Percentiles rank a stretch among this genome's conserved stretches.
Evolutionary conservation across 306 rosid species (phyloP).

Genomic region (Casuarina equisetifolia): DNA sequence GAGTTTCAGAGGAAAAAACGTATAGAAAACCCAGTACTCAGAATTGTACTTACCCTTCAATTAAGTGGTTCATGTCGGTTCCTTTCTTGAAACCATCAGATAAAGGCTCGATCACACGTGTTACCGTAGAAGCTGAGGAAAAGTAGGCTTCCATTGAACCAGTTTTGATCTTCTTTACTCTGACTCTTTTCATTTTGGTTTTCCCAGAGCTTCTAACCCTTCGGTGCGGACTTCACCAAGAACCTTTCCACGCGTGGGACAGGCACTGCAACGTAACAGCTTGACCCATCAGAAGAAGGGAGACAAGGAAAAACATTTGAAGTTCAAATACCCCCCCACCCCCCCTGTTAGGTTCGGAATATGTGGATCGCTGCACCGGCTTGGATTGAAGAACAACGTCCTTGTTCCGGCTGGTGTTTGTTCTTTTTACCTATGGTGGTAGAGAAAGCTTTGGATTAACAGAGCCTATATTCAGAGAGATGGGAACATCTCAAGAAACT

Average conservation of each 20-base stretch:
- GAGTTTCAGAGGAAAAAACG: neutral
- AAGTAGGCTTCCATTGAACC: neutral
- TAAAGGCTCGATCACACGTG: neutral
- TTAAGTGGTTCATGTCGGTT: neutral
- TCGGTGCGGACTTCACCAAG: neutral
- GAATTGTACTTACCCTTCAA: neutral
- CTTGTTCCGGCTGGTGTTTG: too few species aligned
- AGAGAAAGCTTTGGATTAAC: too few species aligned
- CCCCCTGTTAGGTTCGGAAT: too few species aligned
- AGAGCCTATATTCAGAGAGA: too few species aligned
- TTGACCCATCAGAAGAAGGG: neutral
- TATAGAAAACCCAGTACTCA: neutral
- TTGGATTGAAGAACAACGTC: too few species aligned
- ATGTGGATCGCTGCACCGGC: too few species aligned
- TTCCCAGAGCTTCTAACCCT: neutral
- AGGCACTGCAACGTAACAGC: neutral
- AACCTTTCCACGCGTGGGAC: conserved; percentile 2
- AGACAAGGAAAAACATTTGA: neutral
- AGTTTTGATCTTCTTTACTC: neutral
- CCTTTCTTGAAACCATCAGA: neutral
- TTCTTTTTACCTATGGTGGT: too few species aligned
- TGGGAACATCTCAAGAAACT: too few species aligned
- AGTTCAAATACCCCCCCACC: neutral
- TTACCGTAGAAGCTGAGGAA: neutral
- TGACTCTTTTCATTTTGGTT: neutral